Evolutionary conservation across 768 basidiomycete species (phyloP).

Genomic region (Phanerochaete carnosa): DNA sequence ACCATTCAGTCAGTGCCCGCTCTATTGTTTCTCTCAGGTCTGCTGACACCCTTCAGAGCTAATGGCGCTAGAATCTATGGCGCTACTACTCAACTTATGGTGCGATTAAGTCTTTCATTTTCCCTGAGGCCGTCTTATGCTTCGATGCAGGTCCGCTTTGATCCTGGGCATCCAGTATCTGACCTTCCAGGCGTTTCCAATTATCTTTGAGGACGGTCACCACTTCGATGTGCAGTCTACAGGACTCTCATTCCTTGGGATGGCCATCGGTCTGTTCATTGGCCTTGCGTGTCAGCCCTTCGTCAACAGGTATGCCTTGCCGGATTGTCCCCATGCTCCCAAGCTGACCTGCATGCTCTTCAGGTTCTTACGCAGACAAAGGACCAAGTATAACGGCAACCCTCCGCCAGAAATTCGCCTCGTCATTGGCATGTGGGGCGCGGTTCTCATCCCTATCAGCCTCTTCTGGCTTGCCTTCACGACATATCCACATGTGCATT

Average conservation of each 20-base stretch:
- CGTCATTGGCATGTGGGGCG: slow-evolving; percentile 65
- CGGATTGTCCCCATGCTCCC: background rate
- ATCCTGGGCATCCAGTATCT: slow-evolving; percentile 44
- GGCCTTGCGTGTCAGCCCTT: slow-evolving; percentile 39
- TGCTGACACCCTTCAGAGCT: slow-evolving; percentile 41
- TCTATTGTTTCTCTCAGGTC: background rate
- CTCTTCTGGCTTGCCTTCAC: slow-evolving; percentile 59
- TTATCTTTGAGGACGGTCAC: slow-evolving; percentile 44
- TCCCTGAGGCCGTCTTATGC: background rate
- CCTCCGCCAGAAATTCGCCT: slow-evolving; percentile 68
- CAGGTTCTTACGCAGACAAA: slow-evolving; percentile 27
- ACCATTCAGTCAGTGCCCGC: slow-evolving; percentile 45
- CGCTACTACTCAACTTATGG: slow-evolving; percentile 69
- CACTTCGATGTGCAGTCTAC: slow-evolving; percentile 47
- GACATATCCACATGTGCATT: slow-evolving; percentile 43
- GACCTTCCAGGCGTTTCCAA: slow-evolving; percentile 51
- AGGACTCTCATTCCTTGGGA: slow-evolving; percentile 44
- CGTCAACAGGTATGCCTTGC: slow-evolving; percentile 35
- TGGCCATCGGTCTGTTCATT: slow-evolving; percentile 47
- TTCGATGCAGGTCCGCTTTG: slow-evolving; percentile 31
- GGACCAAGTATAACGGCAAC: slow-evolving; percentile 41
- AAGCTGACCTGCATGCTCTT: background rate
- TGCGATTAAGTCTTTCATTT: slow-evolving; percentile 27
- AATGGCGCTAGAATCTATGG: slow-evolving; percentile 67
- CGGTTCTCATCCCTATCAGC: slow-evolving; percentile 42